Percentiles rank a stretch among this genome's conserved stretches.
phyloP scores from a whole-genome alignment of 2,329 filamentous ascomycete genomes.

The Hypoxylon sp. region DNA sequence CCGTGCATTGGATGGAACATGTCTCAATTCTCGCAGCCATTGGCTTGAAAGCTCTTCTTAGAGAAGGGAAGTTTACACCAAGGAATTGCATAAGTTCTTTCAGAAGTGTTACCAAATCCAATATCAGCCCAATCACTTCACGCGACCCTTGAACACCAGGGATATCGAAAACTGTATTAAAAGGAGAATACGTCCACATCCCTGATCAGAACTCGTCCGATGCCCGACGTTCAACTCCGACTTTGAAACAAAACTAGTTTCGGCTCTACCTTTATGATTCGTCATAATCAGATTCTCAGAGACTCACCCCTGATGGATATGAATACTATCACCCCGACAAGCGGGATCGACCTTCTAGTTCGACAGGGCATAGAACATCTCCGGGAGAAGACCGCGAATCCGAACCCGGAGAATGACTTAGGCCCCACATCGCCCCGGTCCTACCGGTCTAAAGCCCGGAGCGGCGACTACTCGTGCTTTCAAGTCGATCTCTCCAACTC shows the following conservation, averaged over 20 bases:
- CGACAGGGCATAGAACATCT: constrained; percentile 25
- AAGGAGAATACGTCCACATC: not conserved
- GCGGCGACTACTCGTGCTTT: constrained; percentile 30
- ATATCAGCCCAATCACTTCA: not conserved
- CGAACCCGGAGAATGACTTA: not conserved
- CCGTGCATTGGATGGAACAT: not conserved
- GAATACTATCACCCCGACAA: constrained; percentile 33
- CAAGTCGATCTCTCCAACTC: constrained; percentile 12
- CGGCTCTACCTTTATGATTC: not conserved
- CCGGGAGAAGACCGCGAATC: constrained; percentile 28
- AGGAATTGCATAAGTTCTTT: not conserved
- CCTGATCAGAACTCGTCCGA: not conserved
- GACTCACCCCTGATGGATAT: constrained; percentile 5
- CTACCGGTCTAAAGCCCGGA: constrained; percentile 20
- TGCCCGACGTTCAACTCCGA: not conserved
- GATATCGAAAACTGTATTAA: not conserved
- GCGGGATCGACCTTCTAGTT: constrained; percentile 32
- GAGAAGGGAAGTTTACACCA: not conserved
- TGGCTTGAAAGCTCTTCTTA: not conserved
- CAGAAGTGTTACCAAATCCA: not conserved
- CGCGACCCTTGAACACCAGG: not conserved
- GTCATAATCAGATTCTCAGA: not conserved
- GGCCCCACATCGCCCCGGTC: constrained; percentile 15
- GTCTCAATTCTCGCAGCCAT: not conserved
- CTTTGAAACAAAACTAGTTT: constrained; percentile 6